Evolutionary conservation across 352 stramenopile species (phyloP).

Genomic region (Globisporangium rhizosaccharum): DNA sequence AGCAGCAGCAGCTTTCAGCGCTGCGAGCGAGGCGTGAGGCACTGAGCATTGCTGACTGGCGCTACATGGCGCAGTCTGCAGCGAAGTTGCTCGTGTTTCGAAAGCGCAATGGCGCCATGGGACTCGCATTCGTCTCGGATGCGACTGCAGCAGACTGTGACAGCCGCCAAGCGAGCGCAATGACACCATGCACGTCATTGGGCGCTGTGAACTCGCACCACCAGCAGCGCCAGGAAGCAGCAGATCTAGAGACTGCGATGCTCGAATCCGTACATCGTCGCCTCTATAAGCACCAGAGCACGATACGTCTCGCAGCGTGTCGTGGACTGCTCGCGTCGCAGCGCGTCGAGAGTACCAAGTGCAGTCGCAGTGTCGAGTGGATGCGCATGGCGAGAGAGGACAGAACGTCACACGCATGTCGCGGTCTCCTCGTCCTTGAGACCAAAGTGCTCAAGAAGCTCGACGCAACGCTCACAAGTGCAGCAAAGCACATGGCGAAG

Average conservation of each 20-base stretch:
- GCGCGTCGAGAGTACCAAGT: background rate
- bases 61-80: conserved; percentile 15
- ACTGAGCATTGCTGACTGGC: conserved; percentile 25
- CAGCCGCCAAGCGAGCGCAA: background rate
- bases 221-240: background rate
- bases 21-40: too few relatives aligned
- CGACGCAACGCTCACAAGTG: conserved; percentile 16
- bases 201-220: background rate
- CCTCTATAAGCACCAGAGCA: conserved; percentile 39
- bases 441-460: conserved; percentile 25
- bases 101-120: conserved; percentile 24
- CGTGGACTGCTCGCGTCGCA: conserved; percentile 1
- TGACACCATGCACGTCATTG: background rate
- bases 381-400: conserved; percentile 52
- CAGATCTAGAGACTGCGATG: conserved; percentile 8
- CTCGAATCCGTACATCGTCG: conserved; percentile 14
- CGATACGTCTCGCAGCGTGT: conserved; percentile 20
- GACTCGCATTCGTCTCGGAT: background rate
- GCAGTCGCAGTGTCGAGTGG: conserved; percentile 28
- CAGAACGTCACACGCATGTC: conserved; percentile 27
- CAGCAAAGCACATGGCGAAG: conserved; percentile 16
- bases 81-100: conserved; percentile 25
- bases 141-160: background rate
- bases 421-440: conserved; percentile 43
- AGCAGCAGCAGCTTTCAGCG: background rate